Conservation (phyloP, 1,139 yeast species). For the Yamadazyma pseudoaaseri region DNA sequence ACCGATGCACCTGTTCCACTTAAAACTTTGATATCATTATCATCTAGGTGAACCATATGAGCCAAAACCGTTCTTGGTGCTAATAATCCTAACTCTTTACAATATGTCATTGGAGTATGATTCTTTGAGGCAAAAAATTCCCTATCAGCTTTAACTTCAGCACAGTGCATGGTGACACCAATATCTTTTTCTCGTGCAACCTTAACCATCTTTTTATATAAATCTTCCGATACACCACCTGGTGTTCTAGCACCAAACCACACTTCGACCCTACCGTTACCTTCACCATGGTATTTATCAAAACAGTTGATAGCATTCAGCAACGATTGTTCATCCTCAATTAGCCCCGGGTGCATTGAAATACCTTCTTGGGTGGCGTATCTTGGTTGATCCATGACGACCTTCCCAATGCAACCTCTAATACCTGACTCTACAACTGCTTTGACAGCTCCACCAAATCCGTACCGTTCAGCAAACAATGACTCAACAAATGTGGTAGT, state of each 20-base stretch:
- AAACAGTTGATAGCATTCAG: constrained; percentile 13
- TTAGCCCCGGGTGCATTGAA: constrained; percentile 14
- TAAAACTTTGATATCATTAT: constrained; percentile 20
- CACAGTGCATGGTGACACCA: constrained; percentile 22
- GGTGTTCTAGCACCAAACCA: constrained; percentile 20
- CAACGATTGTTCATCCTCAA: constrained; percentile 13
- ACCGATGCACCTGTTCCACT: constrained; percentile 20
- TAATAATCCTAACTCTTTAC: constrained; percentile 17
- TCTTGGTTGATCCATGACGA: constrained; percentile 18
- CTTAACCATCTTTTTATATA: constrained; percentile 15
- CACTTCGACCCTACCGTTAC: constrained; percentile 21
- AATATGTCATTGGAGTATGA: constrained; percentile 20
- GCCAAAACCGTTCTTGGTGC: constrained; percentile 21
- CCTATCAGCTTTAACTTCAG: constrained; percentile 21
- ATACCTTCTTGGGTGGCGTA: constrained; percentile 16
- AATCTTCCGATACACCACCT: constrained; percentile 15
- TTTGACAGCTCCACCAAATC: constrained; percentile 23
- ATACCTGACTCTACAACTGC: constrained; percentile 21
- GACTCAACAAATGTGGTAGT: constrained; percentile 22
- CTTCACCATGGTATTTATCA: constrained; percentile 17
- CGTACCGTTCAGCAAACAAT: constrained; percentile 15
- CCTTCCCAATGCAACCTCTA: constrained; percentile 18
- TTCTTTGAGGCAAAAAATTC: constrained; percentile 19
- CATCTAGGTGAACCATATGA: constrained; percentile 21
- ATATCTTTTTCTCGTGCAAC: constrained; percentile 17